Evolutionary conservation across 2,329 filamentous ascomycete species (phyloP).

Genomic region (Epichloe sylvatica): DNA sequence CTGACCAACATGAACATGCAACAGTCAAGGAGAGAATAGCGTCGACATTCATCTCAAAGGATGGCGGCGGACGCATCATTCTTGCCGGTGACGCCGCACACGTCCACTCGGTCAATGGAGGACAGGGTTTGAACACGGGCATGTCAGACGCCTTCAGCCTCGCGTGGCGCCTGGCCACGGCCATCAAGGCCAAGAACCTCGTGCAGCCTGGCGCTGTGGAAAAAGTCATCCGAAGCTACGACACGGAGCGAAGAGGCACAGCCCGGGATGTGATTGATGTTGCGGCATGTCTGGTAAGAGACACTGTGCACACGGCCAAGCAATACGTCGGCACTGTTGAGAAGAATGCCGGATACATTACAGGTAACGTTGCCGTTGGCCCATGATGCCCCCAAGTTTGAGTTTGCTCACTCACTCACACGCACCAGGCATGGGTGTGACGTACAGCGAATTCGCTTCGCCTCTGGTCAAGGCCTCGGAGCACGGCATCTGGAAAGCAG

Average conservation of each 20-base stretch:
- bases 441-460: conserved; percentile 23
- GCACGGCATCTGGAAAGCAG: conserved; percentile 24
- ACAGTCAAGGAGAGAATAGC: conserved; percentile 29
- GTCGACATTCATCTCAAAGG: conserved; percentile 23
- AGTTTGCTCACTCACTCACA: background rate
- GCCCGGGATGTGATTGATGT: conserved; percentile 33
- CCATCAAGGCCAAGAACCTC: conserved; percentile 13
- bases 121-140: conserved; percentile 45
- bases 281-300: conserved; percentile 30
- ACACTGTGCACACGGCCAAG: conserved; percentile 29
- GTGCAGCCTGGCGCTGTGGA: conserved; percentile 7
- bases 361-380: conserved; percentile 17
- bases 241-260: conserved; percentile 28
- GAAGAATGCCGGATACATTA: conserved; percentile 34
- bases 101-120: conserved; percentile 41
- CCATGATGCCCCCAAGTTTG: no score
- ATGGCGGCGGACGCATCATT: conserved; percentile 31
- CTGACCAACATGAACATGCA: background rate
- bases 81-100: conserved; percentile 44
- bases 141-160: conserved; percentile 42
- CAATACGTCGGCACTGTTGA: conserved; percentile 33
- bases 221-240: conserved; percentile 27
- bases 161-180: conserved; percentile 34
- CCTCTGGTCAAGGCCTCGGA: conserved; percentile 20
- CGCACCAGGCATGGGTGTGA: conserved; percentile 24